Percentiles rank a stretch among this genome's conserved stretches.
phyloP scores from a whole-genome alignment of 371 early-diverging fungal species.

The Mortierella sp. region DNA sequence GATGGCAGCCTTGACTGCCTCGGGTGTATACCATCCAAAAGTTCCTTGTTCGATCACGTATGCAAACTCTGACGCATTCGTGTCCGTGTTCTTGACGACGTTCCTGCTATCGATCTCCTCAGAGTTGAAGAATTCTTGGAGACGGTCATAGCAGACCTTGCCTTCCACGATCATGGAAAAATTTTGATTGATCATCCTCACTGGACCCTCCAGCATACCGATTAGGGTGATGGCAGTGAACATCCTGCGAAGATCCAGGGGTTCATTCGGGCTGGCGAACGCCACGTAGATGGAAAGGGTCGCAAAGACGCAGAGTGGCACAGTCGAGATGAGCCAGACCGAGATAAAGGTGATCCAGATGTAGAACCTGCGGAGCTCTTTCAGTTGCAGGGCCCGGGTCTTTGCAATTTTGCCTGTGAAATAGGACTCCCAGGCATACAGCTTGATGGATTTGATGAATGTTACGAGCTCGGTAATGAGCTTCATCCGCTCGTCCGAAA shows the following conservation, averaged over 20 bases:
- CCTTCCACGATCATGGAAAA: conserved; percentile 1
- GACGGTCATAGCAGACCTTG: conserved; percentile 5
- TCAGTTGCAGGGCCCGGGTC: conserved; percentile 59
- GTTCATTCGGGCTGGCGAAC: background rate
- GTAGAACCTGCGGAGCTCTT: conserved; percentile 56
- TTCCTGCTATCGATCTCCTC: conserved; percentile 6
- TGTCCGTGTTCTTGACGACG: background rate
- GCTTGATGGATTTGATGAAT: conserved; percentile 56
- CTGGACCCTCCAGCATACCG: conserved; percentile 7
- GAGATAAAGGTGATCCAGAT: conserved; percentile 30
- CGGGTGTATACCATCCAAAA: conserved; percentile 19
- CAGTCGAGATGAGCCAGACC: conserved; percentile 27
- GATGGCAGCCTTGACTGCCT: conserved; percentile 13
- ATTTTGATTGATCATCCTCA: conserved; percentile 2
- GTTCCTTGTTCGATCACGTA: conserved; percentile 7
- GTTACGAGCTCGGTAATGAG: conserved; percentile 51
- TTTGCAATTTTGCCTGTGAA: conserved; percentile 58
- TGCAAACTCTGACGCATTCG: conserved; percentile 3
- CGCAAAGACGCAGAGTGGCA: conserved; percentile 49
- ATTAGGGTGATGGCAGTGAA: conserved; percentile 11
- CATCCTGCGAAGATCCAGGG: conserved; percentile 4
- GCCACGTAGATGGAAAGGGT: conserved; percentile 65
- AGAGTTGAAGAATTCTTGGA: conserved; percentile 5
- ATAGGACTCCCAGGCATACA: conserved; percentile 66
- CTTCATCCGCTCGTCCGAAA: conserved; percentile 53